Percentiles rank a stretch among this genome's conserved stretches.
Evolutionary conservation across 2,329 filamentous ascomycete genomes (phyloP).

Genomic region (Penicillium italicum): DNA sequence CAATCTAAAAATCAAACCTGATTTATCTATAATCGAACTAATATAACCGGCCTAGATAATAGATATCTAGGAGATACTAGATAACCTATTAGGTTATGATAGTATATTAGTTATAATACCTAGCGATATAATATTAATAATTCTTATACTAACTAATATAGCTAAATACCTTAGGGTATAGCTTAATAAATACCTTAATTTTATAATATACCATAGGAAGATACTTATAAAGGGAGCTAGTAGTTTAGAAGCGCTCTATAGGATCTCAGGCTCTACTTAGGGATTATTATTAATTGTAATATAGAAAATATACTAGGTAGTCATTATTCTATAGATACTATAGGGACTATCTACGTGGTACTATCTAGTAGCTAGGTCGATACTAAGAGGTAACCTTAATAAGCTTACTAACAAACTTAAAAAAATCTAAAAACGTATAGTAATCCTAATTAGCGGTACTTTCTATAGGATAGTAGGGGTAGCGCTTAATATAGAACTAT

Average conservation of each 20-base stretch:
- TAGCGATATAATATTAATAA: neutral
- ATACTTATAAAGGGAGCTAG: conserved; percentile 3
- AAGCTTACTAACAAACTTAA: neutral
- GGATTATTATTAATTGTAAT: neutral
- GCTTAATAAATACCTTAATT: conserved; percentile 9
- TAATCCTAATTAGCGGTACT: neutral
- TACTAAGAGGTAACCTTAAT: neutral
- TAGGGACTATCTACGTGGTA: neutral
- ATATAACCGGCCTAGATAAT: too few relatives aligned
- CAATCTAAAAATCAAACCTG: too few relatives aligned
- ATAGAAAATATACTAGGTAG: conserved; percentile 2
- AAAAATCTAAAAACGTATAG: neutral
- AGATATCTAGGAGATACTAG: neutral
- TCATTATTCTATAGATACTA: neutral
- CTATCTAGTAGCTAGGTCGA: neutral
- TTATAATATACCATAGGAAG: neutral
- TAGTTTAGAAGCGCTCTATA: neutral
- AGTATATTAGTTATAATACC: neutral
- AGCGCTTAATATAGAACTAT: neutral
- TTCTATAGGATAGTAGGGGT: neutral
- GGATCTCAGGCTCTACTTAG: neutral
- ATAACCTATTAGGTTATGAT: neutral
- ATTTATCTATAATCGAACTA: too few relatives aligned
- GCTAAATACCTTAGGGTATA: conserved; percentile 11
- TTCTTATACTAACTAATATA: neutral